phyloP scores from a whole-genome alignment of 2,329 filamentous ascomycete genomes.

The Curvularia lunata region DNA sequence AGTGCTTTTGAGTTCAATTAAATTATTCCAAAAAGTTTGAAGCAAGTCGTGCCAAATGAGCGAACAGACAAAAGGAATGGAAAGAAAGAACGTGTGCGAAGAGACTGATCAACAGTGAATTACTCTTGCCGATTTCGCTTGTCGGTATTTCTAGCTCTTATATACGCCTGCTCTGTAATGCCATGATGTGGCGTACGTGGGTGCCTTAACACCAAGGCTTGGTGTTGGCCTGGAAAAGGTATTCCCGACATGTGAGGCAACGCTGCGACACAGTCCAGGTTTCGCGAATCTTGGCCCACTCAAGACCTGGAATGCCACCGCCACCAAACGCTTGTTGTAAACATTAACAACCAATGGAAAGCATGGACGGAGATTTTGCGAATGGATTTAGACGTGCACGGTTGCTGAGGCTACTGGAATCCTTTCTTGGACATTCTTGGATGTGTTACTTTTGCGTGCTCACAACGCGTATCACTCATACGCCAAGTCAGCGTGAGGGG shows the following conservation, averaged over 20 bases:
- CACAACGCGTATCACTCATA: background rate
- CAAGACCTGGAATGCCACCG: background rate
- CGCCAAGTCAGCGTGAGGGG: constrained; percentile 4
- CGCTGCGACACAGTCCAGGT: constrained; percentile 21
- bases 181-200: constrained; percentile 5
- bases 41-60: constrained; percentile 7
- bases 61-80: background rate
- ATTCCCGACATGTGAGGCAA: constrained; percentile 27
- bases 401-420: background rate
- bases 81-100: constrained; percentile 24
- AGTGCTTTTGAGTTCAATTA: background rate
- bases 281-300: constrained; percentile 24
- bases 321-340: background rate
- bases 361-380: too few relatives aligned
- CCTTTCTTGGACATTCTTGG: background rate
- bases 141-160: background rate
- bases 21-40: background rate
- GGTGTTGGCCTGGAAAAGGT: constrained; percentile 20
- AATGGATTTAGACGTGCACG: background rate
- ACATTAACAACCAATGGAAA: background rate
- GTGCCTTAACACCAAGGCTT: constrained; percentile 30
- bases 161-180: constrained; percentile 4
- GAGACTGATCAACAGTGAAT: constrained; percentile 36
- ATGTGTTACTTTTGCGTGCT: background rate
- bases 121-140: constrained; percentile 15